These are phyloP conservation scores for Ceratocystis destructans DNA, from an alignment of 2,329 filamentous ascomycete species.

Conservation along the genomic window DNA sequence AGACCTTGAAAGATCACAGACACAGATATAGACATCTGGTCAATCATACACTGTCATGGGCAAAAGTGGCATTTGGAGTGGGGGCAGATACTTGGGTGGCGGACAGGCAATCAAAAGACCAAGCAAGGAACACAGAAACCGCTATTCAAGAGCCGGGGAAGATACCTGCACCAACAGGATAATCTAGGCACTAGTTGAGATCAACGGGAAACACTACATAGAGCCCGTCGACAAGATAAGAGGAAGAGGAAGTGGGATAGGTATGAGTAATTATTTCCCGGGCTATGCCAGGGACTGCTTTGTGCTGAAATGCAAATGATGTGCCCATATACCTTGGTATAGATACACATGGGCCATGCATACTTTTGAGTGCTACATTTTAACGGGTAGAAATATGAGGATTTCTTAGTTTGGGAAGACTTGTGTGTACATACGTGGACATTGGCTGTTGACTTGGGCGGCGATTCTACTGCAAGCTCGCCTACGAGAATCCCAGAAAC, in stretches of 20 bases:
- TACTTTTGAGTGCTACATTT: background rate
- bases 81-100: background rate
- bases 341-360: background rate
- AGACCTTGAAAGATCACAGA: background rate
- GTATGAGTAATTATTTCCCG: background rate
- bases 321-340: background rate
- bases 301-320: background rate
- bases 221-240: background rate
- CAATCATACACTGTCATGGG: background rate
- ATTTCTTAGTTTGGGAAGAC: background rate
- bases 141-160: background rate
- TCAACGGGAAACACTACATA: background rate
- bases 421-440: background rate
- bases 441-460: background rate
- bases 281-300: background rate
- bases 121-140: background rate
- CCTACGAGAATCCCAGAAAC: background rate
- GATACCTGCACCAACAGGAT: background rate
- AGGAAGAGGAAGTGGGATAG: background rate
- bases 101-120: background rate
- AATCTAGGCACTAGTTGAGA: background rate
- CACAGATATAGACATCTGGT: background rate
- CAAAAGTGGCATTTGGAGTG: background rate
- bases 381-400: background rate
- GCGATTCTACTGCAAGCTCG: background rate